Evolutionary conservation across 495 filamentous ascomycete genomes (phyloP), one percentile per base, ranked within the genome.

Genomic region (Staphylotrichum tortipilum): DNA sequence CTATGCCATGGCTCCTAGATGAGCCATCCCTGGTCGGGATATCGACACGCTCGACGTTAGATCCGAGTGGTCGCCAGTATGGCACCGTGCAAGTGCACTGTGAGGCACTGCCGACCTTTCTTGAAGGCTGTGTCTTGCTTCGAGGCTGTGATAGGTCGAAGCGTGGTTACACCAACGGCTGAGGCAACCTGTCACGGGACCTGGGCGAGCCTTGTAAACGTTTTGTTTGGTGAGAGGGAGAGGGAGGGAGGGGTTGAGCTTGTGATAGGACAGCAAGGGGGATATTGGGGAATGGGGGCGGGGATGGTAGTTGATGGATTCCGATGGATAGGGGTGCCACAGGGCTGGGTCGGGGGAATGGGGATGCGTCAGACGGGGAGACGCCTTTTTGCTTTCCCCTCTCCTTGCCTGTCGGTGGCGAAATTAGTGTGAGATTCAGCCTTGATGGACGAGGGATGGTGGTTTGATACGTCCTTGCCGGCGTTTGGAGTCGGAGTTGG

Each of bases 161-260:
- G 11, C 10, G 26, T 28, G 10, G 44, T 47, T 38, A 26, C 33
- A 47, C 34, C 15, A 47, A 21, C 31, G 15, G 21, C 44, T 12
- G 47, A 49, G 47, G 47, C 37, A 42, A 15, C 47, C 36, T 14
- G 38, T 49, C 47, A 49, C 29, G 47, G 47, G 47, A 49, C 18
- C n/a, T 4, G 7, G 29, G 4, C 10, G 46, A 49, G 21, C 1
- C 15, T 28, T 12, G 17, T n/a, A n/a, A n/a, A n/a, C n/a, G n/a
- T n/a, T 17, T 10, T 7, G 19, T 14, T 28, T 35, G 28, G 23
- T 7, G 24, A 9, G 47, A 49, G 10, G 47, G 41, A 15, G 38
- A 49, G n/a, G n/a, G n/a, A n/a, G n/a, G n/a, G n/a, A n/a, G n/a
- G n/a, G n/a, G 34, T 49, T 41, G 42, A 34, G 29, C 29, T 49